Conservation (phyloP, 768 basidiomycete genomes). For the Tricholoma sp. region DNA sequence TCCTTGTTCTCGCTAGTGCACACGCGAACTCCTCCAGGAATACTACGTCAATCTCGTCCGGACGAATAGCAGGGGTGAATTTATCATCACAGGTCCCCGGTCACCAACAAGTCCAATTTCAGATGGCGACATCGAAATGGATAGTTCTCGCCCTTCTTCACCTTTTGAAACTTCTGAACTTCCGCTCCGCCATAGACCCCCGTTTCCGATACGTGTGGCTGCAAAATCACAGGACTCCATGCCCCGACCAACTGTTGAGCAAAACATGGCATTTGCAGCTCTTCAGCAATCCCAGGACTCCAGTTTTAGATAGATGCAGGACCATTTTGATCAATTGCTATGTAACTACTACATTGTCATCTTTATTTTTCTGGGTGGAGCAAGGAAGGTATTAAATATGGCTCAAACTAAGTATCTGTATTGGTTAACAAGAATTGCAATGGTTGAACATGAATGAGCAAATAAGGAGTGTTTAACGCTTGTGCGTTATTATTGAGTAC, state of each 20-base stretch:
- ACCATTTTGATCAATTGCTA: conserved; percentile 4
- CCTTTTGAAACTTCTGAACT: conserved; percentile 30
- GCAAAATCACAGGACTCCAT: conserved; percentile 34
- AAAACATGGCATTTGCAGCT: conserved; percentile 80
- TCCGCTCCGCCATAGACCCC: conserved; percentile 19
- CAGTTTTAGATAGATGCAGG: conserved; percentile 7
- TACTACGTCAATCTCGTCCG: conserved; percentile 93
- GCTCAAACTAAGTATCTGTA: conserved; percentile 16
- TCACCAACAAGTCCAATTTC: conserved; percentile 32
- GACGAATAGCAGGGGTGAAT: conserved; percentile 66
- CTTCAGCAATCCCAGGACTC: conserved; percentile 46
- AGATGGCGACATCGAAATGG: conserved; percentile 57
- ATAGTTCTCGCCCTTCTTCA: conserved; percentile 52
- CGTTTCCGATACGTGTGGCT: conserved; percentile 26
- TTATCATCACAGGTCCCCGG: conserved; percentile 43
- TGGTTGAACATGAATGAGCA: conserved; percentile 14
- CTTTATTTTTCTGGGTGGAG: conserved; percentile 2
- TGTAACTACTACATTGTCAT: conserved; percentile 10
- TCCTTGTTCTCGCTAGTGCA: conserved; percentile 58
- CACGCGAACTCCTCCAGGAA: conserved; percentile 83
- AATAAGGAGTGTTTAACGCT: conserved; percentile 12
- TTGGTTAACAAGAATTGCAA: conserved; percentile 13
- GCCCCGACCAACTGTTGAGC: conserved; percentile 69
- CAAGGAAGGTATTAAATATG: conserved; percentile 16
- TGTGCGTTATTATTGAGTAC: conserved; percentile 9